These are phyloP conservation scores for Herpetospermum pedunculosum DNA, from an alignment of 306 rosid species.

Conservation along the genomic window DNA sequence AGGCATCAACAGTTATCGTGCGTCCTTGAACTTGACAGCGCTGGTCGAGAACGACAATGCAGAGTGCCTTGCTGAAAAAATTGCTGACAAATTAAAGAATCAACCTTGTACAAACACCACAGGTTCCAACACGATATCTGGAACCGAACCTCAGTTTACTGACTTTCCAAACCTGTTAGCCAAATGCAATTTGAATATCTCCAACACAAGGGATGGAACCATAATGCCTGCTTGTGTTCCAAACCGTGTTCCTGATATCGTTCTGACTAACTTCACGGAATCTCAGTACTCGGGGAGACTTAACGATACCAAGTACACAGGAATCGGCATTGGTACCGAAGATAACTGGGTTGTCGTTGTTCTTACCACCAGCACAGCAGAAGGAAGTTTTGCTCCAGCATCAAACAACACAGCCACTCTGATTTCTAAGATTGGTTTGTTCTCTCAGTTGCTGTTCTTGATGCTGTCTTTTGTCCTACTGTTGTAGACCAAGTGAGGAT, in stretches of 20 bases:
- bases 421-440: conserved; percentile 29
- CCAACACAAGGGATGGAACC: conserved; percentile 64
- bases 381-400: conserved; percentile 56
- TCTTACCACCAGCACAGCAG: conserved; percentile 54
- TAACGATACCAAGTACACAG: conserved; percentile 55
- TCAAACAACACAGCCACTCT: conserved; percentile 21
- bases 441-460: conserved; percentile 30
- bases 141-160: conserved; percentile 73
- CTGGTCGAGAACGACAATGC: conserved; percentile 55
- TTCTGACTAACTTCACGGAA: conserved; percentile 62
- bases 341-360: conserved; percentile 70
- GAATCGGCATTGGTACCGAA: conserved; percentile 69
- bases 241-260: conserved; percentile 35
- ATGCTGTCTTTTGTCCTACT: conserved; percentile 28
- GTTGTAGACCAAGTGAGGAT: conserved; percentile 26
- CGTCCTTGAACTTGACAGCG: conserved; percentile 42
- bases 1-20: conserved; percentile 58
- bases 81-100: conserved; percentile 70
- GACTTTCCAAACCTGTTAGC: conserved; percentile 50
- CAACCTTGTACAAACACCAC: conserved; percentile 81
- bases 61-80: conserved; percentile 60
- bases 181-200: conserved; percentile 57
- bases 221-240: conserved; percentile 86
- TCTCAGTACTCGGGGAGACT: conserved; percentile 64
- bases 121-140: conserved; percentile 81